Percentiles rank a stretch among this genome's conserved stretches.
These are phyloP conservation scores for Xerophyta viscosa DNA, from an alignment of 106 monocot species.

Conservation along the genomic window DNA sequence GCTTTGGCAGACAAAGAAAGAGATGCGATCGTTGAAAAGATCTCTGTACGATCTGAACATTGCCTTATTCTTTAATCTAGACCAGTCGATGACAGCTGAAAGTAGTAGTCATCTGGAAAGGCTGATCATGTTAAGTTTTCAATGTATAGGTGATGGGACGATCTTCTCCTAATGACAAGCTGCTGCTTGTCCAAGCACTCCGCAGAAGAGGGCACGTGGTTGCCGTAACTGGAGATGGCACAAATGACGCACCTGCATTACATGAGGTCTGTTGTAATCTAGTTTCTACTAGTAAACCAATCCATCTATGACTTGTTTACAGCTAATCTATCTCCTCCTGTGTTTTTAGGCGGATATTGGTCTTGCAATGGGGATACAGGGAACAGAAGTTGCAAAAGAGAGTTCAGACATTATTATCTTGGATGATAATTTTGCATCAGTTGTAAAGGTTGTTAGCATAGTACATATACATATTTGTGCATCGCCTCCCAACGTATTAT, in stretches of 20 bases:
- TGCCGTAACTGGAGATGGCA: conserved; percentile 94
- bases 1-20: conserved; percentile 49
- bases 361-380: conserved; percentile 43
- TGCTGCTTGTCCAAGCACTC: conserved; percentile 70
- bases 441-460: conserved; percentile 25
- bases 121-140: too few relatives aligned
- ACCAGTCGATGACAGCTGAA: too few relatives aligned
- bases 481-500: too few relatives aligned
- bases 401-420: conserved; percentile 39
- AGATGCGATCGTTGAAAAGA: conserved; percentile 60
- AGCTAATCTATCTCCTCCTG: too few relatives aligned
- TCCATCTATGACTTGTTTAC: background rate
- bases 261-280: conserved; percentile 47
- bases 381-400: conserved; percentile 46
- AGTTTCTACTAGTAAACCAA: conserved; percentile 42
- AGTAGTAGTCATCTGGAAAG: too few relatives aligned
- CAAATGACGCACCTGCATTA: conserved; percentile 88
- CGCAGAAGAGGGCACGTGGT: conserved; percentile 59
- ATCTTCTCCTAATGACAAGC: conserved; percentile 89
- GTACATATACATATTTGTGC: too few relatives aligned
- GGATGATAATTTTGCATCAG: conserved; percentile 30
- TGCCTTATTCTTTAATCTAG: too few relatives aligned
- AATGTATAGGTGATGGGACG: conserved; percentile 79
- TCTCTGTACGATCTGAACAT: conserved; percentile 50
- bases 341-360: conserved; percentile 49